phyloP scores from a whole-genome alignment of 2,329 filamentous ascomycete genomes.

The Lasiodiplodia hormozganensis region DNA sequence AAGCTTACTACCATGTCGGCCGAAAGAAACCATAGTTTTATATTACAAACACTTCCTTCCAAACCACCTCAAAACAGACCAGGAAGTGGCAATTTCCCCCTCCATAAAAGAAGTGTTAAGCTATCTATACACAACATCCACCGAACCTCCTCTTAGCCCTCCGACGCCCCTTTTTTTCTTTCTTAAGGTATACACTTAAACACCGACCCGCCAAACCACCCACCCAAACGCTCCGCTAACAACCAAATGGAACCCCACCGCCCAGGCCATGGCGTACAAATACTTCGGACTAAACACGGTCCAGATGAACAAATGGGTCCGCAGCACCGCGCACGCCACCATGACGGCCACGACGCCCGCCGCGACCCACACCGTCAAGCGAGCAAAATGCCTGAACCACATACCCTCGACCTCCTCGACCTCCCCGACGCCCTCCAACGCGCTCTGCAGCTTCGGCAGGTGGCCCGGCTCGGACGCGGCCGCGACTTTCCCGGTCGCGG shows the following conservation, averaged over 20 bases:
- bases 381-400: slow-evolving; percentile 58
- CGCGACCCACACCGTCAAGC: slow-evolving; percentile 75
- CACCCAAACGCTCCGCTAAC: slow-evolving; percentile 43
- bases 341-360: slow-evolving; percentile 76
- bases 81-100: neutral
- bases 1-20: neutral
- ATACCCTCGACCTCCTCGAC: neutral
- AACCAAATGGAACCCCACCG: slow-evolving; percentile 75
- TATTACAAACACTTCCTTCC: neutral
- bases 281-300: slow-evolving; percentile 98
- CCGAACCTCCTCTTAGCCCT: neutral
- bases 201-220: slow-evolving; percentile 37
- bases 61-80: neutral
- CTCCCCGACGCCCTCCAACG: neutral
- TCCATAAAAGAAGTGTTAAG: neutral
- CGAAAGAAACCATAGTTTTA: neutral
- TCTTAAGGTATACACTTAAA: neutral
- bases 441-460: slow-evolving; percentile 31
- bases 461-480: neutral
- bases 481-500: slow-evolving; percentile 31
- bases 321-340: slow-evolving; percentile 81
- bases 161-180: neutral
- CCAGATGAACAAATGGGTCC: slow-evolving; percentile 97
- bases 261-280: slow-evolving; percentile 90
- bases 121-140: neutral